A percentile compares a stretch with the other conserved stretches of the same genome.
phyloP scores from a whole-genome alignment of 306 rosid genomes.

The Geum urbanum region DNA sequence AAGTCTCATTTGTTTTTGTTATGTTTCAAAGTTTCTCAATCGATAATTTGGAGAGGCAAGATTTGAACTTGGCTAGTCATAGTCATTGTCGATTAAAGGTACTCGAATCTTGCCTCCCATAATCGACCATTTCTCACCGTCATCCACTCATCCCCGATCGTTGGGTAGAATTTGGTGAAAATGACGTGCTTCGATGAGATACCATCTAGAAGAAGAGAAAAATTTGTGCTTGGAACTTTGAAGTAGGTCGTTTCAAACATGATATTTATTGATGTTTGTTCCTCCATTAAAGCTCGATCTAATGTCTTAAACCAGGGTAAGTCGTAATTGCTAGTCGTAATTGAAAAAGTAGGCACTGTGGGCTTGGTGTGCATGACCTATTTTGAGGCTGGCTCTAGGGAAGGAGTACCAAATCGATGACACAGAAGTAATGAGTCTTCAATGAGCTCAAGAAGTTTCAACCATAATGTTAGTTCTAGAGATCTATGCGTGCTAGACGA shows the following conservation, averaged over 20 bases:
- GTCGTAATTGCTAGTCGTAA: background rate
- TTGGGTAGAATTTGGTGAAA: constrained; percentile 4
- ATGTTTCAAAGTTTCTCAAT: too few species aligned
- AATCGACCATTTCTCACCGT: background rate
- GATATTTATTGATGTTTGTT: background rate
- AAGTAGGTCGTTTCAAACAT: background rate
- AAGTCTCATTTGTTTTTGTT: background rate
- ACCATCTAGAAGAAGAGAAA: background rate
- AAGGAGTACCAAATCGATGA: background rate
- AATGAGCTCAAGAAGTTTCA: background rate
- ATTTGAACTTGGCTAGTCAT: background rate
- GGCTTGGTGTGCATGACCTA: background rate
- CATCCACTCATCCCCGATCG: too few species aligned
- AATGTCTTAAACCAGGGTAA: background rate
- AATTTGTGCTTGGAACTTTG: background rate
- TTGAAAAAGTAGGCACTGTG: background rate
- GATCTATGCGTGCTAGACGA: background rate
- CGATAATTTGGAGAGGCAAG: background rate
- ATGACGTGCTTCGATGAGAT: background rate
- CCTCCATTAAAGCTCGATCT: background rate
- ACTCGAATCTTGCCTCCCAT: too few species aligned
- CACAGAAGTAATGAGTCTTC: background rate
- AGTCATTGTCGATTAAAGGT: too few species aligned
- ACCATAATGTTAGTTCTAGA: background rate
- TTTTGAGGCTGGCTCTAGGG: background rate